Percentiles rank a stretch among this genome's conserved stretches.
Conservation (phyloP, 208 protist genomes). For the Wallacemonas rigidus region DNA sequence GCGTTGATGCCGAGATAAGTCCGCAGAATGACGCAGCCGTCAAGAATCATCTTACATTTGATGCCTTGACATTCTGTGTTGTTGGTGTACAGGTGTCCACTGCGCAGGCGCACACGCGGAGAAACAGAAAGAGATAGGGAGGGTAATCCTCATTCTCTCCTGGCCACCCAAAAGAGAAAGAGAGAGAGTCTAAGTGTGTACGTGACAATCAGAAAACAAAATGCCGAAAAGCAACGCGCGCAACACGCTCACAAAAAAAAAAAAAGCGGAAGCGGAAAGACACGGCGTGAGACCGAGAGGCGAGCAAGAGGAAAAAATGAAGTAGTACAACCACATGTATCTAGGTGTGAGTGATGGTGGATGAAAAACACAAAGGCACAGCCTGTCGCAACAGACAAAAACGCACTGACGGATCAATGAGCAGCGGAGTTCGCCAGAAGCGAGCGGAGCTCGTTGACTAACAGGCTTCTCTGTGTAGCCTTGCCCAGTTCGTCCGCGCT, state of each 20-base stretch:
- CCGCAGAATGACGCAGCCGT: too few relatives aligned
- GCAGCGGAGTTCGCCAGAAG: slow-evolving; percentile 49
- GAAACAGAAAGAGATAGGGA: too few relatives aligned
- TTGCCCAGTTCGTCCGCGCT: slow-evolving; percentile 34
- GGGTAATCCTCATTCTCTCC: too few relatives aligned
- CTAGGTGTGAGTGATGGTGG: not conserved
- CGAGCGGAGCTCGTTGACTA: slow-evolving; percentile 83
- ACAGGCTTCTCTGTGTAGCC: slow-evolving; percentile 56
- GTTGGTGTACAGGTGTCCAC: too few relatives aligned
- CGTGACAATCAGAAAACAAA: not conserved
- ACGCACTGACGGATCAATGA: not conserved
- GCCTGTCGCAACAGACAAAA: not conserved
- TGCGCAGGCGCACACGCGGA: too few relatives aligned
- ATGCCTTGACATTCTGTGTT: too few relatives aligned
- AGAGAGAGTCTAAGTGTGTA: not conserved
- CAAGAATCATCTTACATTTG: too few relatives aligned
- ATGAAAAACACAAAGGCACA: slow-evolving; percentile 1
- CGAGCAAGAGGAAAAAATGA: not conserved
- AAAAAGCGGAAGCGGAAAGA: not conserved
- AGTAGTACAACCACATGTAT: slow-evolving; percentile 4
- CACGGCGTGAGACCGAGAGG: not conserved
- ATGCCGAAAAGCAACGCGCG: too few relatives aligned
- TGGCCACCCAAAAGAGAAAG: too few relatives aligned
- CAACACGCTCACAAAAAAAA: not conserved
- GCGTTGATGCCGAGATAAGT: too few relatives aligned